Conservation (phyloP, 208 protist species). For the Angomonas ambiguus region DNA sequence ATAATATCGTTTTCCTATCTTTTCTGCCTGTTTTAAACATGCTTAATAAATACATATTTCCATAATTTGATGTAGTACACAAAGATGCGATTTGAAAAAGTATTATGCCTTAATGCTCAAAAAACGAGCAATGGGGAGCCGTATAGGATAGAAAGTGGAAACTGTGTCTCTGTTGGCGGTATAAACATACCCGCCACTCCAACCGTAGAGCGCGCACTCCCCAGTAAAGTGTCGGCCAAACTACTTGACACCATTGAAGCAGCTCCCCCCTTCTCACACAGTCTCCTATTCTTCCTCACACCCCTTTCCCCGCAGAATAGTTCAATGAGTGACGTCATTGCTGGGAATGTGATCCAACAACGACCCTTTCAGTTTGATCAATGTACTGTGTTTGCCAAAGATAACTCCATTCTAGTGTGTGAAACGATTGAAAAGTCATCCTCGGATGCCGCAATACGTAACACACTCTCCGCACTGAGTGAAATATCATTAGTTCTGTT, state of each 20-base stretch:
- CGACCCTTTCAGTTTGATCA: conserved; percentile 26
- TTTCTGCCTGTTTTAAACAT: conserved; percentile 10
- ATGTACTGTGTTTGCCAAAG: conserved; percentile 61
- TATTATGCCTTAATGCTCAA: conserved; percentile 37
- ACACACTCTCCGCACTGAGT: conserved; percentile 22
- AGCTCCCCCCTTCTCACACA: conserved; percentile 25
- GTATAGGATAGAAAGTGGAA: conserved; percentile 17
- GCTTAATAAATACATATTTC: background rate
- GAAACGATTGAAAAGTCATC: conserved; percentile 18
- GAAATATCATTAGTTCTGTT: conserved; percentile 35
- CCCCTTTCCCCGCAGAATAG: conserved; percentile 18
- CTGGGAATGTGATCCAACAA: conserved; percentile 11
- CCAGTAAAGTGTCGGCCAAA: conserved; percentile 29
- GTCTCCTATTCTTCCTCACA: conserved; percentile 32
- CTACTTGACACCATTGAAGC: conserved; percentile 28
- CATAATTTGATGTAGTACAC: conserved; percentile 8
- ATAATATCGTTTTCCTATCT: no score
- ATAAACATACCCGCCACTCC: conserved; percentile 20
- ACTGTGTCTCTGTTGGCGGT: conserved; percentile 23
- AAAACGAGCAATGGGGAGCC: conserved; percentile 19
- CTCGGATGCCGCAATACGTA: conserved; percentile 14
- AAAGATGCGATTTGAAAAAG: conserved; percentile 38
- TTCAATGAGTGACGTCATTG: conserved; percentile 23
- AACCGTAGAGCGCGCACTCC: conserved; percentile 38
- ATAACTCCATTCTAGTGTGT: conserved; percentile 30